Percentiles rank a stretch among this genome's conserved stretches.
These are phyloP conservation scores for Vitis hybrid DNA, from an alignment of 177 flowering plant genomes.

Conservation along the genomic window DNA sequence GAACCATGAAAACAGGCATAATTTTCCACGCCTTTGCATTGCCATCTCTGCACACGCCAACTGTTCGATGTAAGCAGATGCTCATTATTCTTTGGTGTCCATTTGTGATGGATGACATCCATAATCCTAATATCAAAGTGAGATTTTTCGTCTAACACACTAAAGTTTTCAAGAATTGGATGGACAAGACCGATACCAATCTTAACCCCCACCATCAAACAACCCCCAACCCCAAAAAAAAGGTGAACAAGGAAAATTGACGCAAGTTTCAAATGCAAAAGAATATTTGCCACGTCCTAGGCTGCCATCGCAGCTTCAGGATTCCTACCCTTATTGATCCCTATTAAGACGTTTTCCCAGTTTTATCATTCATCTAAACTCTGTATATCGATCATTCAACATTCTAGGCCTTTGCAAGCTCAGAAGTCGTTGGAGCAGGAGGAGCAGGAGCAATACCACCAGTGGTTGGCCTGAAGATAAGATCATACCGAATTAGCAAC, in stretches of 20 bases:
- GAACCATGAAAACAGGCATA: neutral
- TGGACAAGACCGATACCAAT: constrained; percentile 15
- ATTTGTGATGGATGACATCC: neutral
- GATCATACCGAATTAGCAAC: neutral
- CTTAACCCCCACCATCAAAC: constrained; percentile 1
- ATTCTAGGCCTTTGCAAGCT: constrained; percentile 35
- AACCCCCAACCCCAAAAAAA: neutral
- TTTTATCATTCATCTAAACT: neutral
- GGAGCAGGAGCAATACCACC: constrained; percentile 70
- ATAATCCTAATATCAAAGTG: constrained; percentile 1
- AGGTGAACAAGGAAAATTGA: neutral
- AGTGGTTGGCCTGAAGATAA: constrained; percentile 73
- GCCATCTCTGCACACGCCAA: neutral
- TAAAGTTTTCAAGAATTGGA: neutral
- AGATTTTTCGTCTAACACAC: constrained; percentile 19
- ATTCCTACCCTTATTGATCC: constrained; percentile 19
- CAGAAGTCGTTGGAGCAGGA: constrained; percentile 31
- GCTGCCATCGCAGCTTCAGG: constrained; percentile 13
- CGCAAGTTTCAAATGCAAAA: constrained; percentile 9
- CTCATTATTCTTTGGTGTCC: constrained; percentile 14
- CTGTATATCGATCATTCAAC: neutral
- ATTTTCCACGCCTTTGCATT: neutral
- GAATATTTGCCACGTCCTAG: constrained; percentile 8
- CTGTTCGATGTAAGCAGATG: neutral
- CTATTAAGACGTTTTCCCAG: neutral